Evolutionary conservation across 352 stramenopile genomes (phyloP).

Genomic region (Phytophthora quininea): DNA sequence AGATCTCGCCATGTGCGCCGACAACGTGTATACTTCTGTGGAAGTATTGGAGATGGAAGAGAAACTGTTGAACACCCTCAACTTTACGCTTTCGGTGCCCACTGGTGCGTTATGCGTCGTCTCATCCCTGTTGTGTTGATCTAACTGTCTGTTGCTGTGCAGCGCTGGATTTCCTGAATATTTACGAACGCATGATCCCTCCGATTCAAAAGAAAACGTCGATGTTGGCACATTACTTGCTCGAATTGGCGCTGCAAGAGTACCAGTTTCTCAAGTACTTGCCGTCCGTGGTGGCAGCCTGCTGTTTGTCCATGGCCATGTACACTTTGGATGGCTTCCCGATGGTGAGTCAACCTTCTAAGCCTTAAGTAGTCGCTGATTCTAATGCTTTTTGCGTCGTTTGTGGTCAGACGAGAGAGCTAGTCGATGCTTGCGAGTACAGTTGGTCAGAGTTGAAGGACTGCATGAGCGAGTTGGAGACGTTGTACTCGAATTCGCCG

Average conservation of each 20-base stretch:
- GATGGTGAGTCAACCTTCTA: constrained; percentile 51
- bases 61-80: constrained; percentile 91
- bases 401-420: constrained; percentile 67
- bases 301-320: constrained; percentile 87
- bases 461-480: constrained; percentile 84
- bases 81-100: constrained; percentile 90
- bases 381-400: constrained; percentile 1
- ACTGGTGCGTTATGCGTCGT: constrained; percentile 55
- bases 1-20: constrained; percentile 90
- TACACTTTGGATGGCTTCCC: constrained; percentile 83
- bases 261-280: constrained; percentile 88
- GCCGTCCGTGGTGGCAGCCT: constrained; percentile 85
- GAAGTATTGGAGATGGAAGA: constrained; percentile 93
- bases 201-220: constrained; percentile 85
- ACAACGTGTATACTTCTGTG: constrained; percentile 90
- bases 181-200: constrained; percentile 89
- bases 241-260: constrained; percentile 88
- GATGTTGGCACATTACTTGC: constrained; percentile 89
- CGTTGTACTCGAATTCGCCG: constrained; percentile 80
- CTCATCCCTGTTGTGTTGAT: neutral
- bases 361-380: neutral
- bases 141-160: constrained; percentile 5
- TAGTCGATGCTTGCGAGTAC: constrained; percentile 83
- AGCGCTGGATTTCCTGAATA: constrained; percentile 91
- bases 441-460: constrained; percentile 78